Evolutionary conservation across 306 rosid genomes (phyloP).

Genomic region (Cyamopsis tetragonoloba): DNA sequence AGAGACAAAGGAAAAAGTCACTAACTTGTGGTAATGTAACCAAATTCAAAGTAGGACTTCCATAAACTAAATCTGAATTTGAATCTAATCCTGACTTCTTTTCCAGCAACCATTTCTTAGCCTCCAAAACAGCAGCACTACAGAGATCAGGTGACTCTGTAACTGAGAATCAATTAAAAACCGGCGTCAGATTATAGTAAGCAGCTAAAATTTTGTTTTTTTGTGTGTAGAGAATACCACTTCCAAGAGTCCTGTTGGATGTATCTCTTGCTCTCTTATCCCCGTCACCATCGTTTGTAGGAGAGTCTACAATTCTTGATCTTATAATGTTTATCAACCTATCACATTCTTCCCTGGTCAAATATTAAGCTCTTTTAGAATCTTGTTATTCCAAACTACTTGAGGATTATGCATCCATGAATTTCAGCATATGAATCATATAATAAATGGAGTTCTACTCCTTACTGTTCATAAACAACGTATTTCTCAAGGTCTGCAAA

Average conservation of each 20-base stretch:
- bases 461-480: background rate
- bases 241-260: constrained; percentile 33
- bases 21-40: constrained; percentile 46
- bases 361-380: constrained; percentile 25
- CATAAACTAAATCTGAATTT: constrained; percentile 47
- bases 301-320: constrained; percentile 70
- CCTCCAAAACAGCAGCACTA: constrained; percentile 77
- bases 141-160: constrained; percentile 49
- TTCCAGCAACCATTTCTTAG: constrained; percentile 79
- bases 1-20: constrained; percentile 25
- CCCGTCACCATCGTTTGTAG: constrained; percentile 35
- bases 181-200: constrained; percentile 6
- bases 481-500: constrained; percentile 16
- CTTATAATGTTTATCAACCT: constrained; percentile 59
- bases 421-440: background rate
- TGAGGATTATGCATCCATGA: constrained; percentile 19
- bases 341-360: constrained; percentile 86
- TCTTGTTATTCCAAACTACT: constrained; percentile 15
- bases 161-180: constrained; percentile 34
- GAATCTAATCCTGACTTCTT: constrained; percentile 63
- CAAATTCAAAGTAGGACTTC: constrained; percentile 43
- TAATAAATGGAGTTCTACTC: constrained; percentile 3
- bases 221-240: constrained; percentile 29
- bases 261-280: constrained; percentile 44
- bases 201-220: constrained; percentile 16